phyloP scores from a whole-genome alignment of 2,329 filamentous ascomycete genomes.

The Geosmithia morbida region DNA sequence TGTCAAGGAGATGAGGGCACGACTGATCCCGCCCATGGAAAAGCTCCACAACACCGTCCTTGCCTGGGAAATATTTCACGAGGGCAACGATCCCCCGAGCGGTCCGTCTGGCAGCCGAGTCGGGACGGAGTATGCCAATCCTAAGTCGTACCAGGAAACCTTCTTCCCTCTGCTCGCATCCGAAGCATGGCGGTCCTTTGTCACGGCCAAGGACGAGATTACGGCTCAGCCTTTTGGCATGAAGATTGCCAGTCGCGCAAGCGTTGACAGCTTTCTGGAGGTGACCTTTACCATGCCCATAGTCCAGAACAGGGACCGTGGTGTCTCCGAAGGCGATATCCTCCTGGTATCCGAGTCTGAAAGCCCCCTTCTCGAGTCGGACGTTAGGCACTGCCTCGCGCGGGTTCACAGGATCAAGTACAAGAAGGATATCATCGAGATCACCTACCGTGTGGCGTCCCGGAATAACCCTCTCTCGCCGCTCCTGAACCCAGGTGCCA shows the following conservation, averaged over 20 bases:
- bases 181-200: conserved; percentile 91
- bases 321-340: conserved; percentile 73
- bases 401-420: conserved; percentile 66
- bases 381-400: conserved; percentile 70
- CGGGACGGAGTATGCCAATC: conserved; percentile 61
- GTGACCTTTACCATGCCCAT: conserved; percentile 71
- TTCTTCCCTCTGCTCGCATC: conserved; percentile 84
- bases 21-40: conserved; percentile 79
- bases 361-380: conserved; percentile 50
- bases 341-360: conserved; percentile 66
- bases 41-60: conserved; percentile 74
- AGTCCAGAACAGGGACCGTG: conserved; percentile 54
- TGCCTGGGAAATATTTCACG: conserved; percentile 88
- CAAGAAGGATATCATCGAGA: conserved; percentile 69
- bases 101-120: conserved; percentile 62
- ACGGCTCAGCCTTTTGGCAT: conserved; percentile 71
- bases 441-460: conserved; percentile 72
- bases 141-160: conserved; percentile 68
- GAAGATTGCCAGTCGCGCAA: conserved; percentile 75
- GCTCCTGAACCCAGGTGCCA: conserved; percentile 52
- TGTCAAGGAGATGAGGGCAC: conserved; percentile 85
- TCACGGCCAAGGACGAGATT: conserved; percentile 77
- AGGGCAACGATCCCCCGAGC: conserved; percentile 72
- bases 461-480: conserved; percentile 45
- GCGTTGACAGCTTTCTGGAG: conserved; percentile 86